A percentile compares a stretch with the other conserved stretches of the same genome.
phyloP scores from a whole-genome alignment of 352 stramenopile species.

The Phytophthora nicotianae region DNA sequence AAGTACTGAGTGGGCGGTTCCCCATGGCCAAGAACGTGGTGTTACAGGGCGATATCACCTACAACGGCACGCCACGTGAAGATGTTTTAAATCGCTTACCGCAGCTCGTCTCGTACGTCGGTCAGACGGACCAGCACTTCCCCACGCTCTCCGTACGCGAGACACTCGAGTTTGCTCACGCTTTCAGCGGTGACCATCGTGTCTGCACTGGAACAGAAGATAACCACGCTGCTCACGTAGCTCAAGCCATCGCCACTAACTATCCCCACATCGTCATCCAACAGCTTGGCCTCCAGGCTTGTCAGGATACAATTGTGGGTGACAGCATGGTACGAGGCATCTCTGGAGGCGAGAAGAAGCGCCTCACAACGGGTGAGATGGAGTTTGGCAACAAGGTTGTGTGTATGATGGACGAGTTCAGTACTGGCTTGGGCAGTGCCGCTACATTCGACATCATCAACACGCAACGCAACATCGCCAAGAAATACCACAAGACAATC shows the following conservation, averaged over 20 bases:
- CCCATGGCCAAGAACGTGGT: slow-evolving; percentile 30
- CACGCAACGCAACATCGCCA: slow-evolving; percentile 25
- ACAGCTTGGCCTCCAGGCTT: slow-evolving; percentile 40
- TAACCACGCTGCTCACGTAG: slow-evolving; percentile 3
- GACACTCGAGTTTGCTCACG: slow-evolving; percentile 90
- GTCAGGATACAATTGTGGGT: slow-evolving; percentile 32
- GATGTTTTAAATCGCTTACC: slow-evolving; percentile 22
- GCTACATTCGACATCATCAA: slow-evolving; percentile 47
- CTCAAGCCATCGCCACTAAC: slow-evolving; percentile 16
- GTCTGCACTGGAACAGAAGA: slow-evolving; percentile 5
- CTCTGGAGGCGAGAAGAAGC: slow-evolving; percentile 69
- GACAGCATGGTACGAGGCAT: slow-evolving; percentile 56
- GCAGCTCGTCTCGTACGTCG: slow-evolving; percentile 42
- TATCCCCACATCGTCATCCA: slow-evolving; percentile 27
- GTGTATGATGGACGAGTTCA: slow-evolving; percentile 86
- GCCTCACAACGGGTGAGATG: slow-evolving; percentile 83
- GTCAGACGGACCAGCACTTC: slow-evolving; percentile 56
- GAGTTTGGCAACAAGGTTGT: slow-evolving; percentile 45
- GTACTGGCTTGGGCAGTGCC: slow-evolving; percentile 89
- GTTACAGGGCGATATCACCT: slow-evolving; percentile 31
- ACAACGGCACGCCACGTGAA: slow-evolving; percentile 29
- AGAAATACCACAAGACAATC: slow-evolving; percentile 37
- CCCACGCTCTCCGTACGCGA: slow-evolving; percentile 50
- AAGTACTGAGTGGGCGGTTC: slow-evolving; percentile 33
- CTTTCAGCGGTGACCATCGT: slow-evolving; percentile 47